phyloP scores from a whole-genome alignment of 2,329 filamentous ascomycete species.

The Meredithiella fracta region DNA sequence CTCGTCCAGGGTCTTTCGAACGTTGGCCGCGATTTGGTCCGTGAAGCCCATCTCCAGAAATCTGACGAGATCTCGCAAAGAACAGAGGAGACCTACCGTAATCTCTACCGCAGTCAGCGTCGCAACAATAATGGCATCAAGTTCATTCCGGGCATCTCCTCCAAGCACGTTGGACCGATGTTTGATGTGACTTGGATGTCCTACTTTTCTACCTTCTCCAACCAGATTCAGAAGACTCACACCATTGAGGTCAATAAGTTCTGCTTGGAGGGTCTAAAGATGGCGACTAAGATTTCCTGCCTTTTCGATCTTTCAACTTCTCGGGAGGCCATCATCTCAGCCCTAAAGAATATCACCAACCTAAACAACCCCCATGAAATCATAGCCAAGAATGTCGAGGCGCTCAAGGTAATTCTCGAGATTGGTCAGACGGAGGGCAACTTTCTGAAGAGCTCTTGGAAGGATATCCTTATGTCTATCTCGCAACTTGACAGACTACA shows the following conservation, averaged over 20 bases:
- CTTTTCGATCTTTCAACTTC: conserved; percentile 88
- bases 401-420: conserved; percentile 78
- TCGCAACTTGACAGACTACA: conserved; percentile 92
- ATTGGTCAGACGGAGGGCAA: conserved; percentile 89
- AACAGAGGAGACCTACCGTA: conserved; percentile 78
- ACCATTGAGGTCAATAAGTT: conserved; percentile 83
- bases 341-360: conserved; percentile 84
- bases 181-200: conserved; percentile 99
- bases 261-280: conserved; percentile 87
- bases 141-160: conserved; percentile 87
- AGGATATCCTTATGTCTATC: conserved; percentile 85
- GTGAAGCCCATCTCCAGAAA: conserved; percentile 85
- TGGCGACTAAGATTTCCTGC: conserved; percentile 85
- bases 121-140: conserved; percentile 56
- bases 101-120: conserved; percentile 75
- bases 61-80: conserved; percentile 74
- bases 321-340: conserved; percentile 84
- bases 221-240: conserved; percentile 81
- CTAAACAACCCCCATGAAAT: conserved; percentile 92
- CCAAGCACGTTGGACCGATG: conserved; percentile 93
- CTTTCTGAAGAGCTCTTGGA: conserved; percentile 76
- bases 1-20: conserved; percentile 83
- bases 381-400: conserved; percentile 89
- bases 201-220: conserved; percentile 85
- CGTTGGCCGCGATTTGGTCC: conserved; percentile 75